Base-by-base conservation (phyloP, 2,329 filamentous ascomycete species). In the Aspergillus vadensis region DNA sequence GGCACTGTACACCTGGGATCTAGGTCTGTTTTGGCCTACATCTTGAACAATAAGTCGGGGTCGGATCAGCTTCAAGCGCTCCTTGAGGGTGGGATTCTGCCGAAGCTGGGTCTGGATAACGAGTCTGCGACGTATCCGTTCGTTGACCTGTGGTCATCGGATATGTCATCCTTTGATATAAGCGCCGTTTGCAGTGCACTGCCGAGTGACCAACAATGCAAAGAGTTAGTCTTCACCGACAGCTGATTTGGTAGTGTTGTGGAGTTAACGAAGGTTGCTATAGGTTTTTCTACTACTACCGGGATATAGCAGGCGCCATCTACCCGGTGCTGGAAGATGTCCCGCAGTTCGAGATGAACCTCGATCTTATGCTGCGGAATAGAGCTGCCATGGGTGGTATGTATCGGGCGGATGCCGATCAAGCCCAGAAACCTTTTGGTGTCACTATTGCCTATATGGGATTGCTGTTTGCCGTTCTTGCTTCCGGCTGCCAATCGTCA, bases 101-200 rank as follows among this genome's bases (percentile, higher is more conserved):
- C 86, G 0, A 83, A 88, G 57, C 80, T 88, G 59, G 86, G 86
- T 2, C 77, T 88, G 36, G 86, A 88, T 68, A 88, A 88, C 65
- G 85, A 88, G 67, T 85, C 82, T 39, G 85, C 85, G 4, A 88
- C 85, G 8, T 88, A 88, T 68, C 86, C 86, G 6, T 88, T 88
- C 66, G 84, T 88, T 27, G 86, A 88, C 67, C 74, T 88, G 2
- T 88, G 85, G 85, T 86, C 86, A 5, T 84, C 84, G 2, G 84
- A 87, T 59, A 85, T 83, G 53, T 85, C 83, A 1, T 78, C 84
- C 5, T 80, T 83, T 62, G 82, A 86, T 67, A 80, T 86, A 5
- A 82, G 79, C 59, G 84, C 86, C 55, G 79, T 88, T 2, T 84
- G 83, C 38, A 85, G 83, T 65, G 84, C 84, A 1, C 74, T 88